Percentiles rank a stretch among this genome's conserved stretches.
phyloP scores from a whole-genome alignment of 2,329 filamentous ascomycete species.

The Talaromyces marneffei region DNA sequence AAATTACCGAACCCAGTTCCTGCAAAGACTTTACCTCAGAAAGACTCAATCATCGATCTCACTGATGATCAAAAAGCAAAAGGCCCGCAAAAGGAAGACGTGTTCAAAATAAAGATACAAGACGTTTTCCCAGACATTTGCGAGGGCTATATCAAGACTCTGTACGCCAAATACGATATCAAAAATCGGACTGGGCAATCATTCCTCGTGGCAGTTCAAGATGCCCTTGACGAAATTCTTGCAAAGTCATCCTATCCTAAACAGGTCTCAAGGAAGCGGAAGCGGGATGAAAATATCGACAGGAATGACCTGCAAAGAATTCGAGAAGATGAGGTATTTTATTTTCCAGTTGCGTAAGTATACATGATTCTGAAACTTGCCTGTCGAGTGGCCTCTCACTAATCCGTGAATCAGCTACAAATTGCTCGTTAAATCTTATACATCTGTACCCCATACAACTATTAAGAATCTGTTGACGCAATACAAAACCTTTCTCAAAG shows the following conservation, averaged over 20 bases:
- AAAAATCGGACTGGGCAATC: not conserved
- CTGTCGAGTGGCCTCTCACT: not conserved
- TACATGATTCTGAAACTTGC: not conserved
- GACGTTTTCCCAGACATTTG: conserved; percentile 46
- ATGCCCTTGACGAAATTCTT: conserved; percentile 40
- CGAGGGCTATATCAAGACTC: conserved; percentile 33
- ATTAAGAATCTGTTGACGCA: conserved; percentile 31
- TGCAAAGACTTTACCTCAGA: not conserved
- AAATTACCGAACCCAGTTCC: not conserved
- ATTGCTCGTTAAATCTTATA: conserved; percentile 32
- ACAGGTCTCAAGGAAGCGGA: conserved; percentile 33
- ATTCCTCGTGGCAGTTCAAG: conserved; percentile 12
- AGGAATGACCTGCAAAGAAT: not conserved
- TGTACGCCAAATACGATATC: conserved; percentile 27
- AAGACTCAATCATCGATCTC: not conserved
- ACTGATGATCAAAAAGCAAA: not conserved
- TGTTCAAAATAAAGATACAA: conserved; percentile 26
- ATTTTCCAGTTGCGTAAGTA: conserved; percentile 21
- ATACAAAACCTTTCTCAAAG: conserved; percentile 26
- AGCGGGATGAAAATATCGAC: conserved; percentile 6
- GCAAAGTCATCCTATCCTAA: conserved; percentile 40
- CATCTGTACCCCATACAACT: conserved; percentile 30
- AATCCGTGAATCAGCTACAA: conserved; percentile 20
- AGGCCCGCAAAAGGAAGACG: not conserved
- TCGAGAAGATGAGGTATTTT: conserved; percentile 16